Conservation (phyloP, 371 early-diverging fungal species). For the Saksenaea vasiformis region DNA sequence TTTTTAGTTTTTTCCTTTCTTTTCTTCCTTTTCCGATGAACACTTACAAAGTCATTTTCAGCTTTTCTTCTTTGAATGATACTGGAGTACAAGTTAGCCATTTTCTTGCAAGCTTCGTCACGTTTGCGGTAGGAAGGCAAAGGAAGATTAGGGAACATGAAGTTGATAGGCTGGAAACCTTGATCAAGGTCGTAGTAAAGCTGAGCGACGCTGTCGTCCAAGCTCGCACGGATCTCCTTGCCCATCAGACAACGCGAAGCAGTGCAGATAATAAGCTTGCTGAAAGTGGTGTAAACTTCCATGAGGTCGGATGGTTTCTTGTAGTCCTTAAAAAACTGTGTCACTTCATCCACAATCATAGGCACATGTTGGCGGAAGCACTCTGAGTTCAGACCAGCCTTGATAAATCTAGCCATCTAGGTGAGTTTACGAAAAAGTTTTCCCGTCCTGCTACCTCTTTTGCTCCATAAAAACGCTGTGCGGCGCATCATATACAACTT, state of each 20-base stretch:
- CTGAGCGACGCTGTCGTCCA: conserved; percentile 76
- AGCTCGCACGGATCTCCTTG: conserved; percentile 83
- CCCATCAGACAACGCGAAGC: conserved; percentile 95
- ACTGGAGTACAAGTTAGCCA: conserved; percentile 77
- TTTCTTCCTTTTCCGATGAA: no score
- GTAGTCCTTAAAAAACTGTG: conserved; percentile 65
- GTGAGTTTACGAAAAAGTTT: background rate
- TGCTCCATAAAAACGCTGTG: conserved; percentile 96
- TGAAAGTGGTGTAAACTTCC: conserved; percentile 77
- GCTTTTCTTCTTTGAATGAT: conserved; percentile 84
- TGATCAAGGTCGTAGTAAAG: conserved; percentile 94
- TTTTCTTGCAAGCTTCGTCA: conserved; percentile 83
- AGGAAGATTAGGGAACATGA: conserved; percentile 60
- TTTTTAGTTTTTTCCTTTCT: background rate
- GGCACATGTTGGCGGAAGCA: conserved; percentile 89
- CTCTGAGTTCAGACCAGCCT: conserved; percentile 86
- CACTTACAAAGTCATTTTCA: conserved; percentile 39
- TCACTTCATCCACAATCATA: conserved; percentile 83
- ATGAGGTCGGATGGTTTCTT: conserved; percentile 38
- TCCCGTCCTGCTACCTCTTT: conserved; percentile 66
- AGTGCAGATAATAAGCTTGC: conserved; percentile 92
- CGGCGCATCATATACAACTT: conserved; percentile 96
- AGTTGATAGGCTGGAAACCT: conserved; percentile 95
- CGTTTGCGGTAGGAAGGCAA: conserved; percentile 67
- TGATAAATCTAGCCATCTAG: conserved; percentile 73